phyloP scores from a whole-genome alignment of 768 basidiomycete species.

The Lenzites betulinus region DNA sequence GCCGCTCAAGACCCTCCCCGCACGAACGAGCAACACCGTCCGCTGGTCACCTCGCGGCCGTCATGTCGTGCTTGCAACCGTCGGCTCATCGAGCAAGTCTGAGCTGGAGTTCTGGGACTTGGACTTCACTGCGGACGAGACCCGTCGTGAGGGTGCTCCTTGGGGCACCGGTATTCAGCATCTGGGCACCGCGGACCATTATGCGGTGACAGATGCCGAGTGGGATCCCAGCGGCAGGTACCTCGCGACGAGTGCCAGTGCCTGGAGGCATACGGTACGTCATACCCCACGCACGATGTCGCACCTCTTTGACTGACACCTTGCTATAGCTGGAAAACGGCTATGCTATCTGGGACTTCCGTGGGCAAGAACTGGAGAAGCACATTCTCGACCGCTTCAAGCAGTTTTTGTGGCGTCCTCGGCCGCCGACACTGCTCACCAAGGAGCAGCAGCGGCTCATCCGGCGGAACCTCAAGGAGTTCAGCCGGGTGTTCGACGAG shows the following conservation, averaged over 20 bases:
- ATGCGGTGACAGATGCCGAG: conserved; percentile 95
- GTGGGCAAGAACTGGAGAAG: conserved; percentile 91
- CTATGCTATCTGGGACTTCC: conserved; percentile 97
- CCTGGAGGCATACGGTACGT: conserved; percentile 91
- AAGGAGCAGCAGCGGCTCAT: conserved; percentile 88
- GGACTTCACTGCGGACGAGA: conserved; percentile 78
- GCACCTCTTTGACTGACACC: background rate
- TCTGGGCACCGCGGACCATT: conserved; percentile 88
- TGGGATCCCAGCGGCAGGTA: conserved; percentile 98
- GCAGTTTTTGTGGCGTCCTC: conserved; percentile 97
- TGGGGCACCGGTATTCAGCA: conserved; percentile 88
- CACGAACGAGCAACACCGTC: conserved; percentile 89
- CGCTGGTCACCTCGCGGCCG: conserved; percentile 97
- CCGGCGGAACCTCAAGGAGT: conserved; percentile 88
- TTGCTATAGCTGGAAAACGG: conserved; percentile 88
- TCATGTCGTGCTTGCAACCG: conserved; percentile 93
- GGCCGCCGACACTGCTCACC: conserved; percentile 83
- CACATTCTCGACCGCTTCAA: conserved; percentile 94
- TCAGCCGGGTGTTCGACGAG: conserved; percentile 90
- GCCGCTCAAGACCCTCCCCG: conserved; percentile 75
- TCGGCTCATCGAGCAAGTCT: conserved; percentile 93
- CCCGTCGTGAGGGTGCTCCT: conserved; percentile 48
- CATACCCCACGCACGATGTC: background rate
- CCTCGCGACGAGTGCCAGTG: conserved; percentile 89
- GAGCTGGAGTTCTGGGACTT: conserved; percentile 99